phyloP scores from a whole-genome alignment of 257 asterid species.

The Ligustrum vulgare region DNA sequence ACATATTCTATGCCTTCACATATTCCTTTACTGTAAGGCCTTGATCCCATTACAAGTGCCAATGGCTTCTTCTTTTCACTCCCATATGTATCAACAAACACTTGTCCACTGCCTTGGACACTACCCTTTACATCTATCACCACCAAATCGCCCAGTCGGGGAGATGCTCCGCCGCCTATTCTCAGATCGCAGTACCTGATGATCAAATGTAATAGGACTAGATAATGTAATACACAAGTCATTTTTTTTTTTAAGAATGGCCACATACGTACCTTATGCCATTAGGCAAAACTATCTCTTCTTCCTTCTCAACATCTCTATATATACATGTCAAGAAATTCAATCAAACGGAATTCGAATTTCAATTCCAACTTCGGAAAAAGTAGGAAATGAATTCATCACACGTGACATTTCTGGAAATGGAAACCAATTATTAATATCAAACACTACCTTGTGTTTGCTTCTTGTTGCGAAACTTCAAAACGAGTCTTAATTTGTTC shows the following conservation, averaged over 20 bases:
- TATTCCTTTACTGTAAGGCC: slow-evolving; percentile 75
- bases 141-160: slow-evolving; percentile 70
- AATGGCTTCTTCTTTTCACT: slow-evolving; percentile 53
- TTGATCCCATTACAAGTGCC: slow-evolving; percentile 82
- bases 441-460: slow-evolving; percentile 78
- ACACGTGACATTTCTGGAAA: no score
- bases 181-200: slow-evolving; percentile 68
- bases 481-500: slow-evolving; percentile 86
- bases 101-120: slow-evolving; percentile 54
- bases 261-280: slow-evolving; percentile 63
- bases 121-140: slow-evolving; percentile 77
- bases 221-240: background rate
- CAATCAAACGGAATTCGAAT: no score
- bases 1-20: slow-evolving; percentile 82
- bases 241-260: background rate
- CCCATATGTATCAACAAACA: slow-evolving; percentile 64
- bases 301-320: slow-evolving; percentile 85
- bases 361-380: no score
- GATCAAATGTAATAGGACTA: background rate
- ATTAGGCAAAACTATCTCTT: slow-evolving; percentile 72
- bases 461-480: slow-evolving; percentile 71
- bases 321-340: slow-evolving; percentile 26
- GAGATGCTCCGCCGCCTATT: slow-evolving; percentile 71
- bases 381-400: no score
- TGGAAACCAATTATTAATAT: no score